Evolutionary conservation across 2,329 filamentous ascomycete species (phyloP), one percentile per base, ranked within the genome.

Genomic region (Aspergillus sp.): DNA sequence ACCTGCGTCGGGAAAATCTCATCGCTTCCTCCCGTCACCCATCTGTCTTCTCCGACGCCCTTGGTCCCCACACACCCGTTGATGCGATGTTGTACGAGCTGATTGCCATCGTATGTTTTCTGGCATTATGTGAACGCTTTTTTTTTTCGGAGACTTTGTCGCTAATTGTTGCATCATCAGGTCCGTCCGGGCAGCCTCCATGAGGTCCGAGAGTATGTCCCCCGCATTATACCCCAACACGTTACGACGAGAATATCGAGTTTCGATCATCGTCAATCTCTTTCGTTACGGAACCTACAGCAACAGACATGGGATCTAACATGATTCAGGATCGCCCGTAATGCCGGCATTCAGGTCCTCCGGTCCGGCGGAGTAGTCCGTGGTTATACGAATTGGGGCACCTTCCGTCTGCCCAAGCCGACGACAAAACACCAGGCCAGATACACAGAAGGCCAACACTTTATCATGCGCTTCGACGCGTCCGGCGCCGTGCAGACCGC

Each of bases 401-500:
- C 89, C 63, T 97, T 94, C 77, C 81, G 87, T 45, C 87, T 99
- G 16, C 93, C 94, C 45, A 88, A 86, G 62, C 85, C 90, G 57
- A 81, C 87, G 54, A 87, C 86, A 57, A 87, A 88, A 69, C 87
- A 95, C 74, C 91, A 97, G 76, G 85, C 88, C 63, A 86, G 85
- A 61, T 88, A 97, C 81, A 84, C 84, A 59, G 83, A 86, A 62
- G 94, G 94, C 50, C 92, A 97, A 78, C 96, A 99, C 81, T 99
- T 99, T 74, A 88, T 96, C 68, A 89, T 99, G 88, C 89, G 94
- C 64, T 99, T 96, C 80, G 94, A 99, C 72, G 78, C 88, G 52
- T 88, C 86, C 54, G 83, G 86, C 6, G 73, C 78, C 47, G 87
- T 89, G 6, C 93, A 97, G 74, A 78, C 88, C 60, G 80, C 85